phyloP scores from a whole-genome alignment of 1,284 basidiomycete species.

The Hymenochaete sp. region DNA sequence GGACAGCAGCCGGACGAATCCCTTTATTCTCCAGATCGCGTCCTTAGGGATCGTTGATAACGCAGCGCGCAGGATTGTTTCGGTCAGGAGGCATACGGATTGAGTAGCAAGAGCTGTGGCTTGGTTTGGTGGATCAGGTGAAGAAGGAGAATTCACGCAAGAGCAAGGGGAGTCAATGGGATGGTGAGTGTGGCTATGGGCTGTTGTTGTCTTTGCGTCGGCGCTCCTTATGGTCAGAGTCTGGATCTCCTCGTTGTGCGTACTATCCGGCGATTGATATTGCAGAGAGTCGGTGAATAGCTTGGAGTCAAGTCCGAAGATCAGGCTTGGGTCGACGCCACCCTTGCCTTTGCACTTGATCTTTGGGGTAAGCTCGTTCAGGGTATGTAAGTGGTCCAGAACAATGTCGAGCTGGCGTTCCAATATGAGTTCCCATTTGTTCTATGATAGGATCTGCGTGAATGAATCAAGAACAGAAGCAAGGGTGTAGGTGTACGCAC shows the following conservation, averaged over 20 bases:
- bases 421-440: conserved; percentile 80
- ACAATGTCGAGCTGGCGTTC: conserved; percentile 73
- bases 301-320: conserved; percentile 79
- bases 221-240: conserved; percentile 56
- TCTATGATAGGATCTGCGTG: too few species aligned
- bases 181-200: too few species aligned
- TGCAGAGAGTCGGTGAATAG: conserved; percentile 42
- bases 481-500: too few species aligned
- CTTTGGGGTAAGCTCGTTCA: conserved; percentile 84
- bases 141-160: too few species aligned
- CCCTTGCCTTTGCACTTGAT: conserved; percentile 57
- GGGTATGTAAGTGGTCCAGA: conserved; percentile 77
- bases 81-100: conserved; percentile 22
- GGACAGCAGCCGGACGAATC: conserved; percentile 53
- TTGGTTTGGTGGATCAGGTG: conserved; percentile 25
- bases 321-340: conserved; percentile 63
- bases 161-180: too few species aligned
- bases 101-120: conserved; percentile 21
- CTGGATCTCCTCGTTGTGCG: conserved; percentile 77
- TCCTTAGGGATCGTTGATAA: too few species aligned
- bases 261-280: conserved; percentile 22
- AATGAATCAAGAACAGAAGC: too few species aligned
- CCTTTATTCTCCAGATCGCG: conserved; percentile 71
- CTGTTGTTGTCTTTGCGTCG: too few species aligned
- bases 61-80: conserved; percentile 17